These are phyloP conservation scores for Plectranthus barbatus DNA, from an alignment of 257 asterid species.

Conservation along the genomic window DNA sequence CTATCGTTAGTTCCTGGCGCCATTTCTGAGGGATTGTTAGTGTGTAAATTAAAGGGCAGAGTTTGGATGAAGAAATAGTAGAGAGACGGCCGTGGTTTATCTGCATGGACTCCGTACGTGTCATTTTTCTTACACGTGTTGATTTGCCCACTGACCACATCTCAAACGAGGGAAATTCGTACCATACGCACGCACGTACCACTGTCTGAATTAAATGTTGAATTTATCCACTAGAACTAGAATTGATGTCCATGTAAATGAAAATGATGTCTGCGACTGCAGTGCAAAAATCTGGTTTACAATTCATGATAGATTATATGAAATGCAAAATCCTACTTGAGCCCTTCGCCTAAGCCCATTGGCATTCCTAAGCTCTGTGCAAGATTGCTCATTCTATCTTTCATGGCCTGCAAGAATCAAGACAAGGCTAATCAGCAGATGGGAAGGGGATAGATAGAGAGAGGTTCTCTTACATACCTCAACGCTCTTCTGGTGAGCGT, in stretches of 20 bases:
- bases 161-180: no score
- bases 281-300: no score
- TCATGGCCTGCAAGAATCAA: slow-evolving; percentile 64
- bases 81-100: not conserved
- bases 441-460: not conserved
- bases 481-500: slow-evolving; percentile 93
- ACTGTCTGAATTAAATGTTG: no score
- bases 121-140: slow-evolving; percentile 9
- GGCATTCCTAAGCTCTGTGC: slow-evolving; percentile 99
- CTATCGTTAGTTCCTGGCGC: slow-evolving; percentile 27
- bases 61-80: not conserved
- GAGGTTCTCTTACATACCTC: slow-evolving; percentile 29
- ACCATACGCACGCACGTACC: no score
- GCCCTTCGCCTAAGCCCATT: slow-evolving; percentile 63
- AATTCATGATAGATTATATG: no score
- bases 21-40: slow-evolving; percentile 6
- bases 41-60: not conserved
- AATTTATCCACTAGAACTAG: no score
- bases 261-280: not conserved
- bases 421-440: no score
- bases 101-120: slow-evolving; percentile 18
- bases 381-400: slow-evolving; percentile 84
- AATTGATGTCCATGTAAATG: not conserved
- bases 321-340: no score
- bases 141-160: not conserved